Evolutionary conservation across 495 filamentous ascomycete species (phyloP).

Genomic region (Neurospora discreta): DNA sequence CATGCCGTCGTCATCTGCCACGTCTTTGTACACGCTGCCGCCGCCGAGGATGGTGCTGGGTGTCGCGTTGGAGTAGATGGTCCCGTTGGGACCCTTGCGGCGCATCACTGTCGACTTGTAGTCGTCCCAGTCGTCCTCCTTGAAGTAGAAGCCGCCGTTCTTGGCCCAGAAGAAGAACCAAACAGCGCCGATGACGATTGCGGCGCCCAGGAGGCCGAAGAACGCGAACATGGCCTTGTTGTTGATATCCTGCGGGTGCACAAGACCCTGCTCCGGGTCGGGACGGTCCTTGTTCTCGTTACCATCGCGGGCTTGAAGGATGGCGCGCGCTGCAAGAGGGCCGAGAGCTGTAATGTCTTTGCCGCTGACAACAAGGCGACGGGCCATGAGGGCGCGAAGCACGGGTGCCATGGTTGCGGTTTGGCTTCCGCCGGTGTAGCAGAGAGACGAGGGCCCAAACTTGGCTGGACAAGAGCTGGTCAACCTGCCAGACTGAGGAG

Average conservation of each 20-base stretch:
- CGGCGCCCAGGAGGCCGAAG: conserved; percentile 73
- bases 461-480: conserved; percentile 15
- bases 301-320: conserved; percentile 29
- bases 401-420: conserved; percentile 21
- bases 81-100: conserved; percentile 80
- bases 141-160: conserved; percentile 87
- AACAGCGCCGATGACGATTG: conserved; percentile 62
- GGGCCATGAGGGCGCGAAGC: conserved; percentile 7
- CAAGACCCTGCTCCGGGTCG: conserved; percentile 38
- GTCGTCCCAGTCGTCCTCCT: conserved; percentile 84
- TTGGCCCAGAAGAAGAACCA: conserved; percentile 99
- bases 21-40: conserved; percentile 56
- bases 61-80: conserved; percentile 67
- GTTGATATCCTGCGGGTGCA: conserved; percentile 61
- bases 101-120: conserved; percentile 96
- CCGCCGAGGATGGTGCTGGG: conserved; percentile 71
- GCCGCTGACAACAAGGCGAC: neutral
- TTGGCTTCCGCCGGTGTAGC: neutral
- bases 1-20: conserved; percentile 43
- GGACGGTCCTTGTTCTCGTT: neutral
- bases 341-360: conserved; percentile 22
- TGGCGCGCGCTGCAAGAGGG: conserved; percentile 27
- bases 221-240: conserved; percentile 73
- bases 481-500: conserved; percentile 14
- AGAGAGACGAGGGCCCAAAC: neutral